Base-by-base conservation (phyloP, 768 basidiomycete species). In the Cystofilobasidium ferigula region DNA sequence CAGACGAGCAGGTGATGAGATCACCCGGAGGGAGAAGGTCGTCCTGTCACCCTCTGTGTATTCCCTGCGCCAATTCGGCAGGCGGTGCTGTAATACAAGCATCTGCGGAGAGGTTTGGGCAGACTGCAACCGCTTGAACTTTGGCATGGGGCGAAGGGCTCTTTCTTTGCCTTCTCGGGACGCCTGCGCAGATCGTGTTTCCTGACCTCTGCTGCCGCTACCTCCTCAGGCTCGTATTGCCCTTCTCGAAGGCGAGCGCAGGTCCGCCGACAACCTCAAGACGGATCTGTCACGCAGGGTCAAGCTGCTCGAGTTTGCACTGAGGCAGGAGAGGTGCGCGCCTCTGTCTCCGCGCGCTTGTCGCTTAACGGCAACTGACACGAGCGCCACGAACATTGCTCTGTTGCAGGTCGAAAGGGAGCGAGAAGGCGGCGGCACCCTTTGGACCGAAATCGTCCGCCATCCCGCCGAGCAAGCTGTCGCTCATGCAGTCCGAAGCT, bases 291-390 rank as follows among this genome's bases (percentile, higher is more conserved):
- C 93, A 83, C 85, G 93, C 69, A 85, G 95, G 67, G 95, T 97
- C 71, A 95, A 95, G 83, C 95, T 99, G 94, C 84, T 99, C 60
- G 95, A 99, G 78, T 97, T 91, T 77, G 95, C 94, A 45, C 80
- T 99, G 57, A 85, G 91, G 56, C 85, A 93, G 80, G 95, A 99
- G 79, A 85, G 95, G 93, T 95, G 69, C 73, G 83, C 80, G n/a
- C 40, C n/a, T 69, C 22, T 13, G 8, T 24, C 28, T 14, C 34
- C 6, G 22, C 45, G 18, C 30, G 32, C 35, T 13, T 32, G 0
- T 35, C 1, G 6, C 24, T 54, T 12, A n/a, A 48, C 36, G 48
- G 12, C 9, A 26, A n/a, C 58, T 56, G 16, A 35, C 62, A 30
- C n/a, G 40, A 60, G 45, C 20, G 8, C 48, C 51, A n/a, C 32